Evolutionary conservation across 805 yeast genomes (phyloP).

Genomic region (Wickerhamomyces hampshirensis): DNA sequence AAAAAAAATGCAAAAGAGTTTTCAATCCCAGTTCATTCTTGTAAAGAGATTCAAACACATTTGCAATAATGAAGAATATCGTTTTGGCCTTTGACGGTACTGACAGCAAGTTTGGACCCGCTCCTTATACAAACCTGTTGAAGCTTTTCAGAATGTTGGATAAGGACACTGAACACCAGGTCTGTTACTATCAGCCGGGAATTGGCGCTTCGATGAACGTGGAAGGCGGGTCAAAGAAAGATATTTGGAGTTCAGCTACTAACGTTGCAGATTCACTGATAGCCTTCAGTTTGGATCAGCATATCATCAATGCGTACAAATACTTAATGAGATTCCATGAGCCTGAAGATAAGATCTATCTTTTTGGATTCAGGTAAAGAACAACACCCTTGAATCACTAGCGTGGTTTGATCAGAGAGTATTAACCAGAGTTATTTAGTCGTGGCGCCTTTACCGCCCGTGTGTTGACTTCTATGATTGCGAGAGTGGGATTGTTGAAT

Average conservation of each 20-base stretch:
- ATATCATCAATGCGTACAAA: constrained; percentile 52
- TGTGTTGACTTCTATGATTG: constrained; percentile 61
- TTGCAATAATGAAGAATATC: constrained; percentile 37
- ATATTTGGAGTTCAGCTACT: constrained; percentile 14
- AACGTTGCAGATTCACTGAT: constrained; percentile 39
- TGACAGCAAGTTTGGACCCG: constrained; percentile 49
- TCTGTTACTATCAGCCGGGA: constrained; percentile 67
- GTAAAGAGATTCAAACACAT: no score
- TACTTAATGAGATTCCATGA: constrained; percentile 46
- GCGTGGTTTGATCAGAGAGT: background rate
- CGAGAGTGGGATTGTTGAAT: constrained; percentile 54
- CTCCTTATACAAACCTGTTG: constrained; percentile 50
- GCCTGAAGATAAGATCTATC: constrained; percentile 45
- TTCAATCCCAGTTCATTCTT: no score
- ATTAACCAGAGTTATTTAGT: constrained; percentile 16
- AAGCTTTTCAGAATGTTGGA: constrained; percentile 49
- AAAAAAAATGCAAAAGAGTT: no score
- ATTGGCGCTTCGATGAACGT: constrained; percentile 49
- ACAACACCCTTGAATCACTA: background rate
- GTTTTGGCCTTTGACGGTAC: constrained; percentile 64
- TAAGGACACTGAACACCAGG: constrained; percentile 36
- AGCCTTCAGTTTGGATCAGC: constrained; percentile 51
- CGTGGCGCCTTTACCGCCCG: constrained; percentile 67
- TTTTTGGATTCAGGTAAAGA: constrained; percentile 52
- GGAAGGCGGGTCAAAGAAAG: constrained; percentile 25